Percentiles rank a stretch among this genome's conserved stretches.
These are phyloP conservation scores for Fraxinus pennsylvanica DNA, from an alignment of 257 asterid species.

Conservation along the genomic window DNA sequence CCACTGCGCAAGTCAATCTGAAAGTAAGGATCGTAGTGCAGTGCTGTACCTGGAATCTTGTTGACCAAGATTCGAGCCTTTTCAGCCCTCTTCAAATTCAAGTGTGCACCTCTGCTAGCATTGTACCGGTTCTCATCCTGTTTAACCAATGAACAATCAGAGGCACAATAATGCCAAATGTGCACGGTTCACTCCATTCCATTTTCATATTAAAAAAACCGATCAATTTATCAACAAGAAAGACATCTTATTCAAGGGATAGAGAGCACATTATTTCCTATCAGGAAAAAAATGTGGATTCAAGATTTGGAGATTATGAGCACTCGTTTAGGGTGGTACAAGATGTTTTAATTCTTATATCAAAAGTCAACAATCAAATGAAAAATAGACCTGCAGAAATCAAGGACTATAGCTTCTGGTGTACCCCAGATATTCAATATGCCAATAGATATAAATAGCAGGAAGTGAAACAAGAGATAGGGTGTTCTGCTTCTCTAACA, in stretches of 20 bases:
- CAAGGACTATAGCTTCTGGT: neutral
- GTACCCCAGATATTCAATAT: neutral
- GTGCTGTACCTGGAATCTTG: constrained; percentile 51
- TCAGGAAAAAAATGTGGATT: neutral
- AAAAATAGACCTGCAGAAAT: neutral
- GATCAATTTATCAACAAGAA: neutral
- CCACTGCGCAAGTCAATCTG: neutral
- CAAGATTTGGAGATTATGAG: neutral
- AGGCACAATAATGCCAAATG: neutral
- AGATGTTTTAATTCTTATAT: neutral
- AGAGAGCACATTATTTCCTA: neutral
- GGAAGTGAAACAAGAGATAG: neutral
- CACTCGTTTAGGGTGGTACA: neutral
- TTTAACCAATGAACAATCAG: constrained; percentile 20
- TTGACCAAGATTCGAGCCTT: constrained; percentile 51
- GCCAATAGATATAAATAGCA: neutral
- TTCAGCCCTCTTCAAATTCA: constrained; percentile 58
- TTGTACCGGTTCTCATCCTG: constrained; percentile 57
- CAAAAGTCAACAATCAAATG: neutral
- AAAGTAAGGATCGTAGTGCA: neutral
- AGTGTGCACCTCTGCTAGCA: constrained; percentile 59
- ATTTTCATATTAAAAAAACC: neutral
- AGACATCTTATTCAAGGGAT: neutral
- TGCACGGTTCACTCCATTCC: neutral
- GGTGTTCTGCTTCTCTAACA: neutral